phyloP scores from a whole-genome alignment of 176 grass and related monocot species.

The Tillandsia fasciculata region DNA sequence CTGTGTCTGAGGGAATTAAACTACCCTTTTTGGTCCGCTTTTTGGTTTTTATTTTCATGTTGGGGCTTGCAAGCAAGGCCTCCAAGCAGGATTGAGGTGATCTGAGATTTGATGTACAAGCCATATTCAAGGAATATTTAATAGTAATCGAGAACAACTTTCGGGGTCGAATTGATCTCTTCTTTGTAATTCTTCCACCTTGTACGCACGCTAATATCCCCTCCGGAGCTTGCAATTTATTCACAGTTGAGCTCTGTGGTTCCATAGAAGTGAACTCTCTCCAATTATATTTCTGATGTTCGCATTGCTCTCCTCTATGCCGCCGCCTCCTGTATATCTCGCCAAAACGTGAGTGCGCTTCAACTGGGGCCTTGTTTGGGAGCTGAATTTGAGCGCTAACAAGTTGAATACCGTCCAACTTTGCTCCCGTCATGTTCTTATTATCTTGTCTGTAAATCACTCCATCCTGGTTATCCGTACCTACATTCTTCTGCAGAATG shows the following conservation, averaged over 20 bases:
- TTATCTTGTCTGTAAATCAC: no score
- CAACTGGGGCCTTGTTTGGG: no score
- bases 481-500: slow-evolving; percentile 10
- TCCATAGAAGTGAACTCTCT: slow-evolving; percentile 17
- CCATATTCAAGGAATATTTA: neutral
- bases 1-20: slow-evolving; percentile 18
- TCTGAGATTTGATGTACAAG: neutral
- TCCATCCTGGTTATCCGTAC: neutral
- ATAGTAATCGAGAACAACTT: slow-evolving; percentile 26
- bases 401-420: no score
- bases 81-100: slow-evolving; percentile 30
- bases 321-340: no score
- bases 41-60: slow-evolving; percentile 39
- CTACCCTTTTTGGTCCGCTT: slow-evolving; percentile 38
- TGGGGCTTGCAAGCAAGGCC: slow-evolving; percentile 23
- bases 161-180: slow-evolving; percentile 28
- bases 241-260: slow-evolving; percentile 3
- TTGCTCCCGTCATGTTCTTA: no score
- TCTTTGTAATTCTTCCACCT: slow-evolving; percentile 36
- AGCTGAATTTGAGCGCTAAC: no score
- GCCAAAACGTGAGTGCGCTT: no score
- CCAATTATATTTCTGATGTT: neutral
- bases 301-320: slow-evolving; percentile 14
- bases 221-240: slow-evolving; percentile 24
- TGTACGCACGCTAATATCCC: slow-evolving; percentile 31